These are phyloP conservation scores for Trichocladium antarcticum DNA, from an alignment of 495 filamentous ascomycete genomes.

Conservation along the genomic window DNA sequence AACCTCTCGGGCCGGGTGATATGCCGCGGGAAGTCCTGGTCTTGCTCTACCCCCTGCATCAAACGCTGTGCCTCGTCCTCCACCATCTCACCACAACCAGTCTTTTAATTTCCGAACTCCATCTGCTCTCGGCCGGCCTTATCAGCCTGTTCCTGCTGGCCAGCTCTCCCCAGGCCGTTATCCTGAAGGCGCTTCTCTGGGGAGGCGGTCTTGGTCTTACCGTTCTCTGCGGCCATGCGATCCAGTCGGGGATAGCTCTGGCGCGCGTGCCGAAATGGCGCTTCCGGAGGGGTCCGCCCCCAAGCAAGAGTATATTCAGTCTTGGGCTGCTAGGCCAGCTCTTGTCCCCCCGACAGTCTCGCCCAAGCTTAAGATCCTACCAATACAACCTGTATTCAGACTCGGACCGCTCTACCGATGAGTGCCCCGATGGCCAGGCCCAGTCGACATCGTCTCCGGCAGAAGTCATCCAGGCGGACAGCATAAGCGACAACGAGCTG, in stretches of 20 bases:
- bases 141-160: constrained; percentile 75
- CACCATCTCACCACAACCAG: constrained; percentile 78
- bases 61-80: constrained; percentile 61
- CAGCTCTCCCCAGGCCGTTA: constrained; percentile 69
- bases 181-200: constrained; percentile 77
- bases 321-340: constrained; percentile 21
- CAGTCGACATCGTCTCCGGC: neutral
- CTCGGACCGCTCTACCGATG: constrained; percentile 16
- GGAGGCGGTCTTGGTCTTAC: constrained; percentile 71
- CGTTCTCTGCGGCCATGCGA: constrained; percentile 57
- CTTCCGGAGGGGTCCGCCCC: constrained; percentile 46
- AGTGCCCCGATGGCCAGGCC: constrained; percentile 3
- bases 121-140: constrained; percentile 69
- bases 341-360: constrained; percentile 22
- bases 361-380: constrained; percentile 16
- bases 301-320: constrained; percentile 16
- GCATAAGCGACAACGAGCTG: constrained; percentile 10
- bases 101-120: constrained; percentile 72
- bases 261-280: constrained; percentile 87
- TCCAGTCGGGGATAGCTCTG: constrained; percentile 77
- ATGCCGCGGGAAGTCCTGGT: constrained; percentile 51
- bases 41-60: constrained; percentile 76
- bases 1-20: neutral
- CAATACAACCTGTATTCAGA: constrained; percentile 11
- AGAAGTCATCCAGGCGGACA: neutral